These are phyloP conservation scores for Pezicula neosporulosa DNA, from an alignment of 2,329 filamentous ascomycete species.

Conservation along the genomic window DNA sequence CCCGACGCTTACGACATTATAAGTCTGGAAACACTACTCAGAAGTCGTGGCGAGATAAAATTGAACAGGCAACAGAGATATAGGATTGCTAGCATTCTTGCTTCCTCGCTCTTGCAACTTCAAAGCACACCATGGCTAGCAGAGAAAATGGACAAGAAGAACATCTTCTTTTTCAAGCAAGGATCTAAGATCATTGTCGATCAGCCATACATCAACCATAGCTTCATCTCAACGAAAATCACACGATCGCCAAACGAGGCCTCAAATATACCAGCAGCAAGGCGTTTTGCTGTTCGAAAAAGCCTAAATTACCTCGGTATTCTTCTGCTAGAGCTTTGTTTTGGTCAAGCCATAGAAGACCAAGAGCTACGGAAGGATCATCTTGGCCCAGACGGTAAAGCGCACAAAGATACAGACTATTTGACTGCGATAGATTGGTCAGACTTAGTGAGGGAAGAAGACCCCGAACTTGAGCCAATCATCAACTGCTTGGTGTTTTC, in stretches of 20 bases:
- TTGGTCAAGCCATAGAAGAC: slow-evolving; percentile 18
- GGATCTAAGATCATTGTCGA: slow-evolving; percentile 11
- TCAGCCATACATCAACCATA: slow-evolving; percentile 14
- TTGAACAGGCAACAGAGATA: slow-evolving; percentile 17
- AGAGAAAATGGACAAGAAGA: slow-evolving; percentile 14
- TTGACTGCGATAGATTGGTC: slow-evolving; percentile 18
- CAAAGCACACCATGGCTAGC: slow-evolving; percentile 20
- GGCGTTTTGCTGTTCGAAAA: slow-evolving; percentile 6
- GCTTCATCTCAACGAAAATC: slow-evolving; percentile 5
- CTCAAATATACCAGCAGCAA: not conserved
- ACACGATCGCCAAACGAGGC: not conserved
- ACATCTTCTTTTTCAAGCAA: slow-evolving; percentile 18
- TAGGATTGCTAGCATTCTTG: slow-evolving; percentile 18
- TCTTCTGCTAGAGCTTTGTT: slow-evolving; percentile 23
- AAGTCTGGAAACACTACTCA: slow-evolving; percentile 16
- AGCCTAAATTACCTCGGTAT: slow-evolving; percentile 17
- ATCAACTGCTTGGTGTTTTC: slow-evolving; percentile 18
- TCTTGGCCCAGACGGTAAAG: slow-evolving; percentile 11
- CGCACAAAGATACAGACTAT: slow-evolving; percentile 12
- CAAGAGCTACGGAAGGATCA: slow-evolving; percentile 10
- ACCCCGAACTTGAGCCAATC: slow-evolving; percentile 12
- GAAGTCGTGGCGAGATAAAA: not conserved
- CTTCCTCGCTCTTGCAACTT: slow-evolving; percentile 20
- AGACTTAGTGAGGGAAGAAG: slow-evolving; percentile 16
- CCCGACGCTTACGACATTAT: not conserved